Evolutionary conservation across 148 eudicot species (phyloP).

Genomic region (Chenopodium suecicum): DNA sequence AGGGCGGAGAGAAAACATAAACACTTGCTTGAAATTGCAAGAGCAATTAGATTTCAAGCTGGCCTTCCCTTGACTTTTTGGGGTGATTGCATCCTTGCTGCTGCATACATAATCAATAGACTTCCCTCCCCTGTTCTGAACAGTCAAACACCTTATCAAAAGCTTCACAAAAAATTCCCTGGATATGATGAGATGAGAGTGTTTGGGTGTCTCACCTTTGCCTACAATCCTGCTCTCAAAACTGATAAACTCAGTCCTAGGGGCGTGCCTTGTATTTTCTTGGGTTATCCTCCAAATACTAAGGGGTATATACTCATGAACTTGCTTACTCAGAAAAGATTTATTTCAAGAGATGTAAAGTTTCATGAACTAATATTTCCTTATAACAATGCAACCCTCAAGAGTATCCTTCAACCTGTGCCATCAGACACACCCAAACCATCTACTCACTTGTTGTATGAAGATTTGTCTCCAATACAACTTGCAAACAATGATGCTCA

Average conservation of each 20-base stretch:
- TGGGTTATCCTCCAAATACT: background rate
- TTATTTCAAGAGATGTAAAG: background rate
- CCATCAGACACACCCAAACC: too few relatives aligned
- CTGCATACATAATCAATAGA: too few relatives aligned
- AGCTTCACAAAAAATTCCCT: too few relatives aligned
- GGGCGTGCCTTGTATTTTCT: background rate
- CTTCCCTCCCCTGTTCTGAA: too few relatives aligned
- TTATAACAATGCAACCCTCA: background rate
- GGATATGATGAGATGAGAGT: too few relatives aligned
- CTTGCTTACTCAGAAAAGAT: background rate
- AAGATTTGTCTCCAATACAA: too few relatives aligned
- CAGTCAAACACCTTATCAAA: too few relatives aligned
- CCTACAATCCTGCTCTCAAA: background rate
- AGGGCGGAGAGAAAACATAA: background rate
- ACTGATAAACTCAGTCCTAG: background rate
- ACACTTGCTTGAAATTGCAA: background rate
- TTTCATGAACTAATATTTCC: background rate
- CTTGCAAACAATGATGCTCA: too few relatives aligned
- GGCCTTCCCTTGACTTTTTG: background rate
- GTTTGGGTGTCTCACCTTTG: background rate
- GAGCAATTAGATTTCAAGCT: background rate
- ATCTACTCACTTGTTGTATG: too few relatives aligned
- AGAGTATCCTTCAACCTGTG: background rate
- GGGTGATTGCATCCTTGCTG: background rate
- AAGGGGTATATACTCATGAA: background rate